A percentile compares a stretch with the other conserved stretches of the same genome.
phyloP scores from a whole-genome alignment of 768 basidiomycete species.

The Pleurotus giganteus region DNA sequence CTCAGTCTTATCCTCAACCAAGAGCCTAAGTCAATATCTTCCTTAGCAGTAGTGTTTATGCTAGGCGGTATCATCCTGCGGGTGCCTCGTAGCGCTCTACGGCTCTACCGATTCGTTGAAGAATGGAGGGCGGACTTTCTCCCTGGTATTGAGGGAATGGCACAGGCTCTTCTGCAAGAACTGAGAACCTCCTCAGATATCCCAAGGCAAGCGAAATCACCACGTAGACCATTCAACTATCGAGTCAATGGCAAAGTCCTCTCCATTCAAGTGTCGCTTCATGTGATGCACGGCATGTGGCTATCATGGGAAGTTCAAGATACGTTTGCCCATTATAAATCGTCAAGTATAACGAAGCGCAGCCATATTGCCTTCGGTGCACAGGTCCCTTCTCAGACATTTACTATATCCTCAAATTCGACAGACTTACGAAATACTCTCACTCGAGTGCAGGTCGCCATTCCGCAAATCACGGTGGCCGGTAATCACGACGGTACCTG shows the following conservation, averaged over 20 bases:
- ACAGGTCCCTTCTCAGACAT: conserved; percentile 57
- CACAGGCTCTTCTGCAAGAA: conserved; percentile 66
- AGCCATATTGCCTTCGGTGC: conserved; percentile 54
- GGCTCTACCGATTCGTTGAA: conserved; percentile 74
- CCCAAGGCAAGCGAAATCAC: conserved; percentile 20
- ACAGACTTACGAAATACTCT: conserved; percentile 31
- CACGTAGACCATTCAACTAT: conserved; percentile 27
- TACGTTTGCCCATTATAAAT: conserved; percentile 45
- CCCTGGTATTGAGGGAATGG: conserved; percentile 66
- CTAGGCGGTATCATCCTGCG: conserved; percentile 48
- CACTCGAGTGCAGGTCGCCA: conserved; percentile 56
- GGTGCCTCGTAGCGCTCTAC: conserved; percentile 80
- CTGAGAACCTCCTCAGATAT: conserved; percentile 36
- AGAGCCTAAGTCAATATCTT: conserved; percentile 38
- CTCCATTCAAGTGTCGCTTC: conserved; percentile 60
- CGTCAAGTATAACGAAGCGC: conserved; percentile 28
- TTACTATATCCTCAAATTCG: conserved; percentile 55
- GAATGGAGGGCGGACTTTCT: conserved; percentile 83
- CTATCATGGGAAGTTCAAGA: conserved; percentile 68
- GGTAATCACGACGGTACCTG: conserved; percentile 51
- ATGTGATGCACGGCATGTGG: conserved; percentile 90
- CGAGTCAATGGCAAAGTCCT: conserved; percentile 53
- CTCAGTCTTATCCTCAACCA: conserved; percentile 45
- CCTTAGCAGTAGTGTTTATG: conserved; percentile 41
- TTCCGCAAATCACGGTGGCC: conserved; percentile 65